Base-by-base conservation (phyloP, 2,329 filamentous ascomycete species). In the Fusarium sublunatum region DNA sequence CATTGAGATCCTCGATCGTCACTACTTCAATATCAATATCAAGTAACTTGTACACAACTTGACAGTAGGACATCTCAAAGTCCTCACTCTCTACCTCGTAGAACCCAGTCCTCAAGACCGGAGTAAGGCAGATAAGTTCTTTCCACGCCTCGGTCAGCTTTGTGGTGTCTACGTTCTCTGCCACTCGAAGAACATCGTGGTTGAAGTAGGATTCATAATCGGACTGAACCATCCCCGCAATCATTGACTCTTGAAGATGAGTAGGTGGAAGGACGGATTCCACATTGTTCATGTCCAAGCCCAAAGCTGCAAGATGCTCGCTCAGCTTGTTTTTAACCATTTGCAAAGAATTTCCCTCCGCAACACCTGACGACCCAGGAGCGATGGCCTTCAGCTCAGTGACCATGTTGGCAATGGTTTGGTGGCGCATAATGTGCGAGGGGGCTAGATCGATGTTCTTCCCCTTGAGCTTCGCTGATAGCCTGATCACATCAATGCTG, bases 401-500 rank as follows among this genome's bases (percentile, higher is more conserved):
- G 2, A 68, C 58, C 72, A 96, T 91, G 4, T 78, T 83, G 1
- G 81, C 73, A 32, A 97, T 88, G 0, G 85, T 92, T 47, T 90
- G 86, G 4, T 82, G 82, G 48, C 85, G 88, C 82, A 96, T 90
- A 22, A 97, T 88, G n/a, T 83, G 81, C 65, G 91, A 91, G n/a
- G 93, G 87, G 0, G 88, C 79, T 10, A 96, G 73, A 1, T 78
- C 72, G 19, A 95, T 77, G 0, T 83, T 84, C 5, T 77, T 75
- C 40, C 82, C 84, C 62, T 85, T 90, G 2, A 97, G 80, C 49
- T 87, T 84, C 0, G 92, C 88, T 0, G 91, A 90, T 0, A 97
- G 78, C 69, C 92, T 96, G 74, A 97, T 94, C 2, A 90, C 86
- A 74, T 97, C 93, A 55, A 97, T 96, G 70, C 93, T 97, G 78